A percentile compares a stretch with the other conserved stretches of the same genome.
Evolutionary conservation across 2,329 filamentous ascomycete genomes (phyloP).

Genomic region (Hymenoscyphus fraxineus): DNA sequence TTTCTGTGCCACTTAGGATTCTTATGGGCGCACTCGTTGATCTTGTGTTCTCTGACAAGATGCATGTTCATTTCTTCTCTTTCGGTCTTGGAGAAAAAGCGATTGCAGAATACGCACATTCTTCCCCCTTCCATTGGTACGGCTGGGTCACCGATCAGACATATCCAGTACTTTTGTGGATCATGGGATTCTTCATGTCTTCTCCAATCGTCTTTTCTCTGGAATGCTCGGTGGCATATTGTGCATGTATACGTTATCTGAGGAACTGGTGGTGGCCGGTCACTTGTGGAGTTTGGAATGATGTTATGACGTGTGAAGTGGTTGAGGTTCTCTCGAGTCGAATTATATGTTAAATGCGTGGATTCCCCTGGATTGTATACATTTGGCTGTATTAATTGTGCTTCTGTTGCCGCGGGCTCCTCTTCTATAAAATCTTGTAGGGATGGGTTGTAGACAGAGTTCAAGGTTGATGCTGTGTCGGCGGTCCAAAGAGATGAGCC

Average conservation of each 20-base stretch:
- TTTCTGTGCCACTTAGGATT: slow-evolving; percentile 18
- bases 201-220: slow-evolving; percentile 26
- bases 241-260: slow-evolving; percentile 23
- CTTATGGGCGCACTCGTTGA: slow-evolving; percentile 21
- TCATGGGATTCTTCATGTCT: slow-evolving; percentile 26
- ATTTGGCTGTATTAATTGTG: background rate
- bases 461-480: slow-evolving; percentile 19
- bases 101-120: slow-evolving; percentile 22
- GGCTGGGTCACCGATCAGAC: slow-evolving; percentile 18
- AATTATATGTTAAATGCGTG: background rate
- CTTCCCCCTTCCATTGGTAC: slow-evolving; percentile 9
- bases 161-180: slow-evolving; percentile 24
- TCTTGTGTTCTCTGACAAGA: slow-evolving; percentile 18
- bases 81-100: slow-evolving; percentile 1
- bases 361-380: background rate
- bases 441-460: slow-evolving; percentile 11
- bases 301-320: background rate
- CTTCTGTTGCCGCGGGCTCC: background rate
- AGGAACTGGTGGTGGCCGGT: slow-evolving; percentile 8
- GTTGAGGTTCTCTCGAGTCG: slow-evolving; percentile 2
- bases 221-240: slow-evolving; percentile 17
- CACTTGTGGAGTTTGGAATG: background rate
- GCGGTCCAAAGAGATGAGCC: slow-evolving; percentile 19
- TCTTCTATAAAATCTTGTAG: slow-evolving; percentile 9
- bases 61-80: slow-evolving; percentile 19